phyloP scores from a whole-genome alignment of 1,139 yeast genomes.

The Kodamaea alishanica region DNA sequence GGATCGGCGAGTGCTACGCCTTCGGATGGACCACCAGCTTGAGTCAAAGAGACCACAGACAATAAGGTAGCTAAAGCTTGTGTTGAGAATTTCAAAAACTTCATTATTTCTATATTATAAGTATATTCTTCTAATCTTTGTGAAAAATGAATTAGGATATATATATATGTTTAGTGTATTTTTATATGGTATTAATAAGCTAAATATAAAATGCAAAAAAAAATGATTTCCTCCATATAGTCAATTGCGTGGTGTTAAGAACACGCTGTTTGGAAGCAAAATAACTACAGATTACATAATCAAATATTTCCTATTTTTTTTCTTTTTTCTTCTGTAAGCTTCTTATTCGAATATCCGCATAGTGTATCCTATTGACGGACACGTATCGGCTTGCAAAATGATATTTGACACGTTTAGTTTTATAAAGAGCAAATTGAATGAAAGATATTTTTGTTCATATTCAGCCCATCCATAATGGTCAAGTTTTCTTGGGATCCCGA shows the following conservation, averaged over 20 bases:
- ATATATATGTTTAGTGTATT: background rate
- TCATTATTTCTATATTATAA: conserved; percentile 21
- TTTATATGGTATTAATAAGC: background rate
- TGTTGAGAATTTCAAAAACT: conserved; percentile 41
- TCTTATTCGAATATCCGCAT: too few species aligned
- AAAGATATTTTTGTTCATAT: background rate
- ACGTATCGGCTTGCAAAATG: too few species aligned
- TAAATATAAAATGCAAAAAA: conserved; percentile 1
- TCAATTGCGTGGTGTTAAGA: conserved; percentile 6
- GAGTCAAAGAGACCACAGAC: conserved; percentile 31
- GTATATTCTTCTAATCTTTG: too few species aligned
- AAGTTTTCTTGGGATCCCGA: too few species aligned
- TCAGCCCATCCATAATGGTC: too few species aligned
- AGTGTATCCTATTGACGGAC: too few species aligned
- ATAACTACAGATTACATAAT: too few species aligned
- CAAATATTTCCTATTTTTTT: too few species aligned
- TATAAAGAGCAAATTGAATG: background rate
- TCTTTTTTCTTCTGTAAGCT: too few species aligned
- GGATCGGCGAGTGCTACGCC: conserved; percentile 73
- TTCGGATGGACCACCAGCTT: conserved; percentile 40
- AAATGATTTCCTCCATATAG: background rate
- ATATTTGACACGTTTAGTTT: too few species aligned
- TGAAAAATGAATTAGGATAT: background rate
- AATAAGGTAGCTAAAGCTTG: conserved; percentile 37
- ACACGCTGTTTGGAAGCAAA: conserved; percentile 12